Base-by-base conservation (phyloP, 331 rosid genomes). In the Saraca asoca region DNA sequence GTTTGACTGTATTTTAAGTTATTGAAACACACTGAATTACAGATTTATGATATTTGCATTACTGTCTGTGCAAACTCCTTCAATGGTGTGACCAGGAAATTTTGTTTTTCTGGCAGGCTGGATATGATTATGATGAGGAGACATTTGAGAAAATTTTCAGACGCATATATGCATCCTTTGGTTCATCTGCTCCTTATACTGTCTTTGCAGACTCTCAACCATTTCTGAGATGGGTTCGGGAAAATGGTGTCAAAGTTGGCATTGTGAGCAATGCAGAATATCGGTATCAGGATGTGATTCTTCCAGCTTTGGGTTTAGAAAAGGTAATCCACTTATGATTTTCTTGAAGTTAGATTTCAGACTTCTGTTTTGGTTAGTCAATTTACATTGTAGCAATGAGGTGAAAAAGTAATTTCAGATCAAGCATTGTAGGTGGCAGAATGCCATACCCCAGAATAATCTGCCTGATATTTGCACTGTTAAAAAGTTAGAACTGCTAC, bases 101-200 rank as follows among this genome's bases (percentile, higher is more conserved):
- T 24, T 66, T 79, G 31, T 78, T 68, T 86, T 82, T 54, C 14
- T 78, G 42, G 53, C 85, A 93, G 96, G 98, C 97, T 78, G 96
- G 98, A 73, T 93, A 90, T 78, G 91, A 84, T 3, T 90, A 87
- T 13, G 95, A 93, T 11, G 97, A 93, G 80, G 98, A 93, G 87
- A 93, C 95, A 29, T 87, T 93, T 83, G 98, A 90, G 79, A 93
- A 93, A 70, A 87, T 93, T 72, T 93, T 93, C 75, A 78, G 80
- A 51, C 96, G 95, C 72, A 93, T 93, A 69, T 90, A 88, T 75
- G 66, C 96, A 31, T 81, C 98, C 8, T 90, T 90, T 73, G 96
- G 97, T 70, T 93, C 98, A 14, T 80, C 97, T 67, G 97, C 97
- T 12, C 97, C 98, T 31, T 93, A 88, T 73, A 65, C 62, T 34